Percentiles rank a stretch among this genome's conserved stretches.
Evolutionary conservation across 805 yeast genomes (phyloP).

Genomic region (Sungouiella thailandica): DNA sequence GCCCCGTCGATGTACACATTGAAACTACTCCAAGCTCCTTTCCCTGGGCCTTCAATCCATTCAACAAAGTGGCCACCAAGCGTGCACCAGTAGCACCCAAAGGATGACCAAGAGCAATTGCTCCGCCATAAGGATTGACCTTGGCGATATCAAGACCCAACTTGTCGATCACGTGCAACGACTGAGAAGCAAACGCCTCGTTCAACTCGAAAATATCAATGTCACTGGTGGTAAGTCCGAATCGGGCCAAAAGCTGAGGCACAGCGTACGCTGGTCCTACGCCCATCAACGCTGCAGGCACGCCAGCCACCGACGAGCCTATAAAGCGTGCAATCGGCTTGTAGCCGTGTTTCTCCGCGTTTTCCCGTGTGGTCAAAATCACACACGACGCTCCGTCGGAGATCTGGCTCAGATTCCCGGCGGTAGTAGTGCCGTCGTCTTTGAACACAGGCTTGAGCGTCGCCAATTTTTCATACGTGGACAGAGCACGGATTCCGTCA

Average conservation of each 20-base stretch:
- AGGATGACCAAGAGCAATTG: conserved; percentile 8
- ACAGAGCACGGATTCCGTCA: conserved; percentile 26
- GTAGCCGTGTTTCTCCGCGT: conserved; percentile 5
- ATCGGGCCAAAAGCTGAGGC: conserved; percentile 2
- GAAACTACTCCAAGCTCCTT: conserved; percentile 33
- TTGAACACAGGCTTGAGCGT: conserved; percentile 27
- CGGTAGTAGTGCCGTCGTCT: conserved; percentile 8
- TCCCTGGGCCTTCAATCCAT: conserved; percentile 24
- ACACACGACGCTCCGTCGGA: conserved; percentile 7
- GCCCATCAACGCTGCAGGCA: conserved; percentile 6
- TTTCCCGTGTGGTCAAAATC: conserved; percentile 4
- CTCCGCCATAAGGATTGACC: conserved; percentile 27
- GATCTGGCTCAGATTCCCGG: conserved; percentile 6
- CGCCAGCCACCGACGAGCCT: conserved; percentile 7
- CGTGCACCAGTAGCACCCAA: conserved; percentile 61
- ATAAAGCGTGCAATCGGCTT: conserved; percentile 6
- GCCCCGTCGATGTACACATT: conserved; percentile 40
- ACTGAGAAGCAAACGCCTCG: conserved; percentile 24
- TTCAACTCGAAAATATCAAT: conserved; percentile 60
- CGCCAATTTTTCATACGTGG: conserved; percentile 23
- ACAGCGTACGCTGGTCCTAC: conserved; percentile 6
- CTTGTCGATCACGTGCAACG: conserved; percentile 19
- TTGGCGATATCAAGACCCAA: conserved; percentile 30
- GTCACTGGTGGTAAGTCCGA: conserved; percentile 45
- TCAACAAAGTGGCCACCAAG: conserved; percentile 30